Evolutionary conservation across 108 stramenopile species (phyloP).

Genomic region (Chaetoceros tenuissimus): DNA sequence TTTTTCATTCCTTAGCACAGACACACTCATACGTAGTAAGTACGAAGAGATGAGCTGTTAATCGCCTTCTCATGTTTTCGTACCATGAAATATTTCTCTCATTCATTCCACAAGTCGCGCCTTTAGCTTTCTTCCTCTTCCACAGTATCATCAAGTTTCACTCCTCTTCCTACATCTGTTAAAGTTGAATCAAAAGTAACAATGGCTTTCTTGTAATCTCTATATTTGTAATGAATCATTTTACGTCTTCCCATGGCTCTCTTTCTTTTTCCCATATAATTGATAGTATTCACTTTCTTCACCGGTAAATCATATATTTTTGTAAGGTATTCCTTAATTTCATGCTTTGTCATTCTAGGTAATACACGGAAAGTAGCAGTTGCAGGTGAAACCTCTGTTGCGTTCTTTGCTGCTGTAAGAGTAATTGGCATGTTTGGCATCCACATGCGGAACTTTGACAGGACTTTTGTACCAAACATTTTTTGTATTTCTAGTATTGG

Average conservation of each 20-base stretch:
- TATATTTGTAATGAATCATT: constrained; percentile 53
- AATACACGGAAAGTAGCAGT: constrained; percentile 73
- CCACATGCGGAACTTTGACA: constrained; percentile 55
- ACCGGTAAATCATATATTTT: constrained; percentile 90
- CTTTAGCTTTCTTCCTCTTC: no score
- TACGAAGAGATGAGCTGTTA: no score
- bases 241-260: constrained; percentile 46
- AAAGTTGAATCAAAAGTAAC: constrained; percentile 74
- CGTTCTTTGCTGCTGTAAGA: constrained; percentile 57
- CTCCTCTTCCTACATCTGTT: constrained; percentile 46
- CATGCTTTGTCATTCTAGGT: constrained; percentile 92
- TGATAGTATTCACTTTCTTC: constrained; percentile 75
- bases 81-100: no score
- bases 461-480: not conserved
- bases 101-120: no score
- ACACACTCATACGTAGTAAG: no score
- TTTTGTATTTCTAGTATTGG: no score
- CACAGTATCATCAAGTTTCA: not conserved
- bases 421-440: constrained; percentile 84
- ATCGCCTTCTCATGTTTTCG: no score
- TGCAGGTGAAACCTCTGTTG: constrained; percentile 49
- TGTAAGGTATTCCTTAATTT: constrained; percentile 88
- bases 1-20: no score
- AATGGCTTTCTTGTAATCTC: constrained; percentile 81
- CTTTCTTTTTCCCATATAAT: constrained; percentile 78